Evolutionary conservation across 441 rosid genomes (phyloP).

Genomic region (Francoa sonchifolia): DNA sequence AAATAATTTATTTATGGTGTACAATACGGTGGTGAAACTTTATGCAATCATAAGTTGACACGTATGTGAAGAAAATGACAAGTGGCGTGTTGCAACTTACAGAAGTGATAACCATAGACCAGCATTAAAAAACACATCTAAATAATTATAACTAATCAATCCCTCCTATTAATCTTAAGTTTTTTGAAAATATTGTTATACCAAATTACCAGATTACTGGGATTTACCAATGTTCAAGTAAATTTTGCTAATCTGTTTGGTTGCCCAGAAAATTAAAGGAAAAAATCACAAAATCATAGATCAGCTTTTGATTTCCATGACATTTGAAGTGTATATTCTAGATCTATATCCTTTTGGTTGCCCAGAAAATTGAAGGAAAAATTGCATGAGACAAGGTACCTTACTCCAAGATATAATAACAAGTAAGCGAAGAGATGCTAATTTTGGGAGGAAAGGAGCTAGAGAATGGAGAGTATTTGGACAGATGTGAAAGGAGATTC

Average conservation of each 20-base stretch:
- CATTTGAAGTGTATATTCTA: background rate
- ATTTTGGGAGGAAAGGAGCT: conserved; percentile 37
- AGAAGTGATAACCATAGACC: too few relatives aligned
- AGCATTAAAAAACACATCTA: too few relatives aligned
- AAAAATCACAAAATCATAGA: background rate
- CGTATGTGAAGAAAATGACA: too few relatives aligned
- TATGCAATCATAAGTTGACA: too few relatives aligned
- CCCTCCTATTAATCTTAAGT: too few relatives aligned
- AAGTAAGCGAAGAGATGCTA: conserved; percentile 32
- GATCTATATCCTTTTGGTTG: background rate
- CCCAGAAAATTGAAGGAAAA: conserved; percentile 26
- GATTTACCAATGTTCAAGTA: too few relatives aligned
- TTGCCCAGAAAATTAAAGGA: background rate
- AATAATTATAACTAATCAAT: too few relatives aligned
- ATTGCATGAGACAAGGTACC: conserved; percentile 46
- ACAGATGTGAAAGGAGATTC: conserved; percentile 32
- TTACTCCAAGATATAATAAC: conserved; percentile 34
- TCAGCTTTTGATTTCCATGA: too few relatives aligned
- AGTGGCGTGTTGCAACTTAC: too few relatives aligned
- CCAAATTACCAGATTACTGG: background rate
- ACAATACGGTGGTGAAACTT: too few relatives aligned
- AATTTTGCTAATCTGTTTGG: background rate
- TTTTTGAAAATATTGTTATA: conserved; percentile 8
- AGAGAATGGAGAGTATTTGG: conserved; percentile 33
- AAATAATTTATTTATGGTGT: too few relatives aligned